phyloP scores from a whole-genome alignment of 192 early-diverging fungal species.

The Umbelopsis sp. region DNA sequence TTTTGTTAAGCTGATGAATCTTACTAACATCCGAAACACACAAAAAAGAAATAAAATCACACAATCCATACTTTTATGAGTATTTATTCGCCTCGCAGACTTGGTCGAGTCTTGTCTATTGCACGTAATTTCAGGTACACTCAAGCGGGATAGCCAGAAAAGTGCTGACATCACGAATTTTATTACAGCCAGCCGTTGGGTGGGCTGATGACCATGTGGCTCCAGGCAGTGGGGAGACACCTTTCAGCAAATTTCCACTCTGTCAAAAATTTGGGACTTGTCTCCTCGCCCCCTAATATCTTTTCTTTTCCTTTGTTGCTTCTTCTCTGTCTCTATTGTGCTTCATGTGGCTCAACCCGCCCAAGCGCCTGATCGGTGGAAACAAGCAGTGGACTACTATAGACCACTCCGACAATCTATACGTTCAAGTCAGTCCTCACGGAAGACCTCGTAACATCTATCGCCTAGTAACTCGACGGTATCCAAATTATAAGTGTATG shows the following conservation, averaged over 20 bases:
- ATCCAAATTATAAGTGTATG: constrained; percentile 9
- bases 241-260: background rate
- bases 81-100: too few species aligned
- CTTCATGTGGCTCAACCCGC: constrained; percentile 15
- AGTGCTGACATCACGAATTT: background rate
- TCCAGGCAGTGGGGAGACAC: background rate
- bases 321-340: background rate
- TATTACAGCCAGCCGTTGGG: background rate
- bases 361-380: constrained; percentile 5
- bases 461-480: constrained; percentile 7
- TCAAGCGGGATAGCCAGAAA: background rate
- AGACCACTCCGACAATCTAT: background rate
- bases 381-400: constrained; percentile 1
- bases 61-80: too few species aligned
- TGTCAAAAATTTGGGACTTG: background rate
- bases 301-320: background rate
- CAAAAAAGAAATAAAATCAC: too few species aligned
- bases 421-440: background rate
- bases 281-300: background rate
- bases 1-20: too few species aligned
- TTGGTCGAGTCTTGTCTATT: too few species aligned
- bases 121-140: too few species aligned
- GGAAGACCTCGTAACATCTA: background rate
- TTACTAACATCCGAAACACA: too few species aligned
- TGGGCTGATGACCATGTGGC: background rate